Base-by-base conservation (phyloP, 768 basidiomycete genomes). In the Leucocoprinus birnbaumii region DNA sequence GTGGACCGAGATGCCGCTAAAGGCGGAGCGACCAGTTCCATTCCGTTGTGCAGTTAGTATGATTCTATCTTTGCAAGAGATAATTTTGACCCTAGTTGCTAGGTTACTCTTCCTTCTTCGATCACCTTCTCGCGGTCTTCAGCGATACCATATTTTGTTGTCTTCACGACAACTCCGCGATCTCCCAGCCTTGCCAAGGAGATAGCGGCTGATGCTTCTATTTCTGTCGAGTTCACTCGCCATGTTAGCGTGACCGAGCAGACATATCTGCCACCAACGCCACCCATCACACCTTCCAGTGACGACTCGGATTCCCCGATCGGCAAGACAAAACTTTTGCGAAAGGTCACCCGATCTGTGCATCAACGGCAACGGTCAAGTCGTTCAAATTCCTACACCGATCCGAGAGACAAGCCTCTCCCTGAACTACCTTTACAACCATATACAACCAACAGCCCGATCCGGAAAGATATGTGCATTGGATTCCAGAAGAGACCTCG, bases 401-500 rank as follows among this genome's bases (percentile, higher is more conserved):
- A 66, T 31, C 55, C 64, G 44, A 66, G 62, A 43, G 73, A 77
- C 21, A 78, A 78, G 52, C 74, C 77, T 3, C 64, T 78, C 26
- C 76, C 78, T 19, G 66, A 71, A 43, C 62, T 77, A 34, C 78
- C 78, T 3, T 69, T 62, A 31, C 31, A 31, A 31, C 31, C 31
- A 31, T 70, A 53, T 68, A 78, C 53, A 63, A 78, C 83, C 48
- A 73, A 73, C 27, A 72, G 73, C 18, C 78, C 72, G 2, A 61
- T 85, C 5, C 71, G 77, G 35, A 80, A 73, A 16, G 73, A 77
- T 48, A 73, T 89, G 42, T 79, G 71, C 48, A 78, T 86, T 43
- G 88, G 88, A 1, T 89, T 89, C 60, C 84, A 85, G 16, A 89
- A 88, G 59, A 81, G 86, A 16, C 85, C 86, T 8, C 75, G 80